A percentile compares a stretch with the other conserved stretches of the same genome.
Evolutionary conservation across 2,329 filamentous ascomycete species (phyloP).

Genomic region (Pestalotiopsis sp.): DNA sequence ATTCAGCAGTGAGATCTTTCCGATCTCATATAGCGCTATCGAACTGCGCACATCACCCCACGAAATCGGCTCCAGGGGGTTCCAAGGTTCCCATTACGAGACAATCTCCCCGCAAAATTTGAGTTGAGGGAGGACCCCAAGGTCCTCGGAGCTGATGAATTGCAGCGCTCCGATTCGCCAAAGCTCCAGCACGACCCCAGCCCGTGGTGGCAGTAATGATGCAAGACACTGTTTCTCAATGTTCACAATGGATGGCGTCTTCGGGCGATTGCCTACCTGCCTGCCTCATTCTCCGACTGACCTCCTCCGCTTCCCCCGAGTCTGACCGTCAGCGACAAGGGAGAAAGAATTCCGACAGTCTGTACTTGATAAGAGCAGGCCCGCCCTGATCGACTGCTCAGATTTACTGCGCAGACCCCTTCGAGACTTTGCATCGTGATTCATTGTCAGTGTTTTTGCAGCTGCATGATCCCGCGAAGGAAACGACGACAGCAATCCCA

Average conservation of each 20-base stretch:
- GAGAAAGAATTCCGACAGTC: neutral
- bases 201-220: conserved; percentile 10
- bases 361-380: neutral
- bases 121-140: neutral
- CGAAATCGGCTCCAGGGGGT: conserved; percentile 9
- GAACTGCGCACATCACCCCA: conserved; percentile 15
- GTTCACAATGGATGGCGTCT: conserved; percentile 28
- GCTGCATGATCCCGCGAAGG: neutral
- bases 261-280: conserved; percentile 10
- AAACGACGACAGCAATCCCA: neutral
- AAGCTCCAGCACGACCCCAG: conserved; percentile 16
- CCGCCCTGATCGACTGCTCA: neutral
- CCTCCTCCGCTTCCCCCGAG: conserved; percentile 4
- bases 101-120: neutral
- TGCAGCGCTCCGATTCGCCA: conserved; percentile 21
- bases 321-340: neutral
- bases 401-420: conserved; percentile 13
- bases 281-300: neutral
- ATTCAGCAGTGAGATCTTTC: too few species aligned
- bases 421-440: neutral
- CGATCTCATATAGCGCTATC: neutral
- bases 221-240: conserved; percentile 16
- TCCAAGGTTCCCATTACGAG: neutral
- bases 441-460: neutral
- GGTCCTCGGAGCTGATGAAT: conserved; percentile 23